Evolutionary conservation across 140 eudicot genomes (phyloP).

Genomic region (Senecio squalidus): DNA sequence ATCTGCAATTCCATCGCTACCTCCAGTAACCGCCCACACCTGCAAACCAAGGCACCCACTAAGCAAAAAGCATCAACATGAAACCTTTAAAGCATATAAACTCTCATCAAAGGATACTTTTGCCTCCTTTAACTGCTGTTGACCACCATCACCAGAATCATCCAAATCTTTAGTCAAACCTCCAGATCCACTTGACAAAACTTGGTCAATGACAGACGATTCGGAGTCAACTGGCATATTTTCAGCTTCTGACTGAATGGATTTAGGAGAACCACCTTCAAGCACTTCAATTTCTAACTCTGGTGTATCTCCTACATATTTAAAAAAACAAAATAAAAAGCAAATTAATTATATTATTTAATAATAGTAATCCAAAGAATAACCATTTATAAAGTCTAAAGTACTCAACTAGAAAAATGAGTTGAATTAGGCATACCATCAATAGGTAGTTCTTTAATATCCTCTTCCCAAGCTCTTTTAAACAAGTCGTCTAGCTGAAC

Average conservation of each 20-base stretch:
- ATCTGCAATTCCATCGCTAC: conserved; percentile 59
- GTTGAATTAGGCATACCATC: conserved; percentile 52
- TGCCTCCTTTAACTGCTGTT: conserved; percentile 58
- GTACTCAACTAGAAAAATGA: not conserved
- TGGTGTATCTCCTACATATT: conserved; percentile 32
- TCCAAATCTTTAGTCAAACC: conserved; percentile 32
- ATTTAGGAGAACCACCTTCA: conserved; percentile 27
- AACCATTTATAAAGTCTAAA: conserved; percentile 2
- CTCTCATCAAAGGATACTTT: conserved; percentile 6
- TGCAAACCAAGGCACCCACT: conserved; percentile 28
- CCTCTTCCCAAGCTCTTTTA: conserved; percentile 97
- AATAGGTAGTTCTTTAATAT: conserved; percentile 38
- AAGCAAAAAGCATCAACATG: conserved; percentile 14
- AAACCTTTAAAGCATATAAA: not conserved
- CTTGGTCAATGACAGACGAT: conserved; percentile 67
- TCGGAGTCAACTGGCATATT: conserved; percentile 27
- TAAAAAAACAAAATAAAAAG: no score
- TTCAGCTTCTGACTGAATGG: conserved; percentile 31
- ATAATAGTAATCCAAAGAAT: not conserved
- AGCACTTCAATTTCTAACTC: conserved; percentile 33
- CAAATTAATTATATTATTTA: not conserved
- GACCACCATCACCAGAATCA: conserved; percentile 36
- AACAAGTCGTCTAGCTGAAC: conserved; percentile 95
- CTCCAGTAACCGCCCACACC: conserved; percentile 84
- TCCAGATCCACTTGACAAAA: conserved; percentile 57